Conservation (phyloP, 2,329 filamentous ascomycete species). For the Chaetomiaceae sp. region DNA sequence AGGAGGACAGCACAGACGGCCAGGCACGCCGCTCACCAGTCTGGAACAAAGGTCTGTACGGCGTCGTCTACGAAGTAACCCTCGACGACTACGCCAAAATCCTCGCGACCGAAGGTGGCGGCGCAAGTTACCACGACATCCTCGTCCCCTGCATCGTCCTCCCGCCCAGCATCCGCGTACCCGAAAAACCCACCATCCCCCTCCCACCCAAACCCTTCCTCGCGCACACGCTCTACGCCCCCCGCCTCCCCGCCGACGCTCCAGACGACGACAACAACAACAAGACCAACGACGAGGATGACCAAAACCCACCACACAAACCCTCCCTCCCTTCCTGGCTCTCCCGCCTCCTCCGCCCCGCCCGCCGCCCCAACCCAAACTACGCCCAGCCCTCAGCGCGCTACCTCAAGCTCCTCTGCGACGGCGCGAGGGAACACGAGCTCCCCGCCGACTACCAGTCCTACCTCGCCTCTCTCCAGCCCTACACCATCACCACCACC, state of each 20-base stretch:
- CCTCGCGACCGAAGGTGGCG: conserved; percentile 85
- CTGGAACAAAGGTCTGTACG: conserved; percentile 81
- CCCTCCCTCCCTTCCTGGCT: conserved; percentile 40
- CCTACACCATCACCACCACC: conserved; percentile 65
- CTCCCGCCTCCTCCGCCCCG: conserved; percentile 37
- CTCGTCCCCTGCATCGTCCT: conserved; percentile 73
- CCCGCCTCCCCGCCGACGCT: conserved; percentile 40
- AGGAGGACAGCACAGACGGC: neutral
- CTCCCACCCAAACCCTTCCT: conserved; percentile 61
- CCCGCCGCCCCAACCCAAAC: conserved; percentile 57
- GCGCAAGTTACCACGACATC: conserved; percentile 78
- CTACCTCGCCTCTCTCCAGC: conserved; percentile 64
- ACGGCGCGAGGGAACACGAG: conserved; percentile 74
- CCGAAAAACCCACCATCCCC: conserved; percentile 59
- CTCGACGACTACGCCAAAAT: conserved; percentile 76
- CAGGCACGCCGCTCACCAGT: conserved; percentile 40
- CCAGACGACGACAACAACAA: conserved; percentile 25
- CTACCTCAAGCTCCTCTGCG: conserved; percentile 75
- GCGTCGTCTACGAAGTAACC: conserved; percentile 94
- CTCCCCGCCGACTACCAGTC: conserved; percentile 72
- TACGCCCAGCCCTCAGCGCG: conserved; percentile 81
- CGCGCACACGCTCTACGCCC: conserved; percentile 79
- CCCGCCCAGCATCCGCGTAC: conserved; percentile 54
- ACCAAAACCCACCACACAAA: conserved; percentile 15
- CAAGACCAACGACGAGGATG: conserved; percentile 22